These are phyloP conservation scores for Venturia nashicola DNA, from an alignment of 2,329 filamentous ascomycete species.

Conservation along the genomic window DNA sequence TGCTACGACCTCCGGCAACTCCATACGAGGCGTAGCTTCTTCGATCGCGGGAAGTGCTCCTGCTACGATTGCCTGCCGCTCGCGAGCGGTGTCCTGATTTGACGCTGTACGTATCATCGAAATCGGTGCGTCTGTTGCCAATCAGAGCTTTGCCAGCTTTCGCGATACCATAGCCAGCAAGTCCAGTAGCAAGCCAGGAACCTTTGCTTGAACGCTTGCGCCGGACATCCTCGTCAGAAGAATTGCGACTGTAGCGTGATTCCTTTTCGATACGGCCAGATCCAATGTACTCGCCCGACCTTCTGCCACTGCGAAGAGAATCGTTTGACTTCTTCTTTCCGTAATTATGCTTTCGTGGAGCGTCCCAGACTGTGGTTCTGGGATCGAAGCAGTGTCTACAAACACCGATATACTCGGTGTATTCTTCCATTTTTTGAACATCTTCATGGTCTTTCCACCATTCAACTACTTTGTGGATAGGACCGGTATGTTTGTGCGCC, in stretches of 20 bases:
- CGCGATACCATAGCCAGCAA: slow-evolving; percentile 41
- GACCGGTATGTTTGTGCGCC: slow-evolving; percentile 41
- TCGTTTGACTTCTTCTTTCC: slow-evolving; percentile 17
- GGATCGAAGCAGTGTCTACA: slow-evolving; percentile 56
- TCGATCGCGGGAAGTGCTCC: slow-evolving; percentile 18
- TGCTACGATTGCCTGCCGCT: slow-evolving; percentile 20
- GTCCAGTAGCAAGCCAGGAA: slow-evolving; percentile 40
- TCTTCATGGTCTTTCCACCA: slow-evolving; percentile 54
- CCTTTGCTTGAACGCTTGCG: slow-evolving; percentile 28
- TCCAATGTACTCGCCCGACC: slow-evolving; percentile 8
- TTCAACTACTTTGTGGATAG: slow-evolving; percentile 43
- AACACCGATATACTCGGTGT: slow-evolving; percentile 54
- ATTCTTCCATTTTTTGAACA: slow-evolving; percentile 54
- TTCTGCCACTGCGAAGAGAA: slow-evolving; percentile 15
- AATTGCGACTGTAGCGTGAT: slow-evolving; percentile 36
- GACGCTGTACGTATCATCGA: slow-evolving; percentile 48
- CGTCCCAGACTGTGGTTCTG: slow-evolving; percentile 40
- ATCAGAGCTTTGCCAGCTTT: slow-evolving; percentile 42
- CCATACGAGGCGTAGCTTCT: slow-evolving; percentile 3
- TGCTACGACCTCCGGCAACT: slow-evolving; percentile 5
- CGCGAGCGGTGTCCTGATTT: slow-evolving; percentile 36
- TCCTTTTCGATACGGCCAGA: slow-evolving; percentile 44
- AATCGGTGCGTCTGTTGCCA: slow-evolving; percentile 36
- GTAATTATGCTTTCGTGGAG: slow-evolving; percentile 49
- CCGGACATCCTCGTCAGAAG: slow-evolving; percentile 38